phyloP scores from a whole-genome alignment of 208 protist genomes.

The Wallacemonas rigidus region DNA sequence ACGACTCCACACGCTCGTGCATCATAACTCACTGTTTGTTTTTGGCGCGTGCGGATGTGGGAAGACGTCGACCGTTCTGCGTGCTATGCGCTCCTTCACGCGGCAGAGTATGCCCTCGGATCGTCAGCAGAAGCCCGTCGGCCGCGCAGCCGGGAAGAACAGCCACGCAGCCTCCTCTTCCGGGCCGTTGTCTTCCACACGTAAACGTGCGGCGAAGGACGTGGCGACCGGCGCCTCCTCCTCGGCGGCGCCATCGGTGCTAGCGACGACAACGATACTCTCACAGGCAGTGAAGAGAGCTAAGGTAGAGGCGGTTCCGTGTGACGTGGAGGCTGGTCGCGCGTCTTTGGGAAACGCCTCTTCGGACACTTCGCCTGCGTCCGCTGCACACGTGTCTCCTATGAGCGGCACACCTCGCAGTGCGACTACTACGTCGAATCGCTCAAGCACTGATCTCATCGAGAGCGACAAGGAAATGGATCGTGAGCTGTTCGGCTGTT shows the following conservation, averaged over 20 bases:
- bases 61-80: conserved; percentile 80
- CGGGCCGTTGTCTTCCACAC: neutral
- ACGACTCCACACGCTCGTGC: conserved; percentile 28
- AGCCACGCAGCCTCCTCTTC: neutral
- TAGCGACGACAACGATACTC: conserved; percentile 8
- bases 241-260: conserved; percentile 10
- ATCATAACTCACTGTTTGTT: conserved; percentile 65
- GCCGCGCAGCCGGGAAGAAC: neutral
- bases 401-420: neutral
- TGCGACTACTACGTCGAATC: neutral
- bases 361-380: neutral
- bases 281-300: conserved; percentile 6
- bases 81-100: conserved; percentile 62
- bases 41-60: conserved; percentile 86
- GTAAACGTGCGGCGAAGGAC: neutral
- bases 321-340: neutral
- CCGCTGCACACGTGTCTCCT: neutral
- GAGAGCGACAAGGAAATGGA: neutral
- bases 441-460: conserved; percentile 2
- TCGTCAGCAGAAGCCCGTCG: conserved; percentile 20
- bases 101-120: conserved; percentile 60
- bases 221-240: neutral
- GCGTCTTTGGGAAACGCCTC: conserved; percentile 12
- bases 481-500: neutral
- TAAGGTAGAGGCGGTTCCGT: conserved; percentile 3